Base-by-base conservation (phyloP, 2,329 filamentous ascomycete species). In the Xylariales sp. region DNA sequence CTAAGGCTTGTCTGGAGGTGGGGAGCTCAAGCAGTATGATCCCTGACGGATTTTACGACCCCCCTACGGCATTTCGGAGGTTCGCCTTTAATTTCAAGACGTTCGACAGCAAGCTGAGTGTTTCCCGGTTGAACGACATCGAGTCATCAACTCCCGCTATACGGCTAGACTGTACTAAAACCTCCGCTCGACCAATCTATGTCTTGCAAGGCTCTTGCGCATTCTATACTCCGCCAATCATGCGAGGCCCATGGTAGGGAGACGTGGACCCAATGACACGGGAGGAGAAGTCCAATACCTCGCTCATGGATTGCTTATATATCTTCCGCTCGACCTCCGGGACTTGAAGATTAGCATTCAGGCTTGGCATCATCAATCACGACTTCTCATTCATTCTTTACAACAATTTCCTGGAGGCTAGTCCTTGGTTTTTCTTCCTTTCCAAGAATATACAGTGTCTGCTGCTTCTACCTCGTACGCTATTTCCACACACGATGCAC, bases 351-450 rank as follows among this genome's bases (percentile, higher is more conserved):
- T 25, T 21, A 38, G 10, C 18, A 29, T 25, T 15, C 12, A 14
- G 25, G 7, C 28, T 40, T 34, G 38, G 38, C 38, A 40, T 33
- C 22, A 10, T 20, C 28, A 16, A 10, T 16, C 20, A 33, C 18
- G 14, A 15, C 21, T 27, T 40, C 33, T 24, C 21, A 22, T 40
- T 40, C 38, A 33, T 40, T 40, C 38, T 21, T 33, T 40, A 24
- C 11, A 29, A 15, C 24, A 27, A 27, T n/a, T 27, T 27, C n/a
- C n/a, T n/a, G 16, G 27, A 39, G 36, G 36, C 36, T 39, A 39
- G 36, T 29, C 36, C n/a, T n/a, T n/a, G n/a, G n/a, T n/a, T n/a
- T n/a, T n/a, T n/a, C n/a, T n/a, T n/a, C n/a, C n/a, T n/a, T n/a
- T n/a, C n/a, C n/a, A n/a, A n/a, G n/a, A n/a, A n/a, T n/a, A n/a